Evolutionary conservation across 2,329 filamentous ascomycete genomes (phyloP).

Genomic region (Chrysosphaeria jannelii): DNA sequence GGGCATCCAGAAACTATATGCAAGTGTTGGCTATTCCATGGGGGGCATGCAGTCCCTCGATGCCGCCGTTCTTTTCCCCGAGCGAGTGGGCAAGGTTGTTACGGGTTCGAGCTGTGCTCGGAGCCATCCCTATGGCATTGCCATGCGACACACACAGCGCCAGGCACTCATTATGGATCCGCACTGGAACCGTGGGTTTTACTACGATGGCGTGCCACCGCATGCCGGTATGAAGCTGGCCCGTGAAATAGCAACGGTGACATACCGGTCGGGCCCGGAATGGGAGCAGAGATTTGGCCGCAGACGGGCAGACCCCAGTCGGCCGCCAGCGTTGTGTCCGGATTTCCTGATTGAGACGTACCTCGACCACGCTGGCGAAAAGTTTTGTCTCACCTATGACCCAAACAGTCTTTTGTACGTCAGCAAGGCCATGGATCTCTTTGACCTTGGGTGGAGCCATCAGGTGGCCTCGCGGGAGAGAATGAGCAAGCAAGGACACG

Average conservation of each 20-base stretch:
- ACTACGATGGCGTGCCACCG: conserved; percentile 66
- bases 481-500: too few relatives aligned
- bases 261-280: conserved; percentile 83
- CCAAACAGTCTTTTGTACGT: conserved; percentile 88
- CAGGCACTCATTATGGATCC: conserved; percentile 98
- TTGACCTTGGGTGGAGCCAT: conserved; percentile 53
- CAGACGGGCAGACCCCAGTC: conserved; percentile 54
- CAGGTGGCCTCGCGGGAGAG: conserved; percentile 29
- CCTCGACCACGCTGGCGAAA: conserved; percentile 89
- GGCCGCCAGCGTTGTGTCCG: conserved; percentile 76
- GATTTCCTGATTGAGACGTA: conserved; percentile 98
- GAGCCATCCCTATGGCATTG: conserved; percentile 91
- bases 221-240: conserved; percentile 96
- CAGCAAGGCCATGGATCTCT: conserved; percentile 96
- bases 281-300: conserved; percentile 91
- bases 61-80: conserved; percentile 55
- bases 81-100: conserved; percentile 53
- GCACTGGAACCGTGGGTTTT: conserved; percentile 86
- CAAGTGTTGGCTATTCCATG: conserved; percentile 90
- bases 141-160: conserved; percentile 90
- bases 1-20: conserved; percentile 50
- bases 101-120: conserved; percentile 82
- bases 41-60: conserved; percentile 93
- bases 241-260: conserved; percentile 88
- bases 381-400: conserved; percentile 91